A percentile compares a stretch with the other conserved stretches of the same genome.
Evolutionary conservation across 495 filamentous ascomycete genomes (phyloP).

Genomic region (Apiosordaria backusii): DNA sequence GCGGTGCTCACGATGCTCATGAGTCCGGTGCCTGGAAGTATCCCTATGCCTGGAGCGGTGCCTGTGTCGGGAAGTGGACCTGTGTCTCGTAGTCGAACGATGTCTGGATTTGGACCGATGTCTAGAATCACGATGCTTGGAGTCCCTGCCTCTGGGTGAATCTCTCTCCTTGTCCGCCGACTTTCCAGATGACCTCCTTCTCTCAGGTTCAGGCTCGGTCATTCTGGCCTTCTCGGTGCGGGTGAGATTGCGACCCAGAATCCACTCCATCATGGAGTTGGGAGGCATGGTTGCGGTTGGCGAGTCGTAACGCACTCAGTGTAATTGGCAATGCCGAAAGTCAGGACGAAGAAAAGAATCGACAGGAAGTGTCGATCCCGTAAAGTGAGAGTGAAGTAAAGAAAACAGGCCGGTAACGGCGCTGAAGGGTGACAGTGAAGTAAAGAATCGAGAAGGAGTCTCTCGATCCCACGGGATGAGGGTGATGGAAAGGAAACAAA

Average conservation of each 20-base stretch:
- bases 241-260: constrained; percentile 1
- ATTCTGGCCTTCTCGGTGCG: neutral
- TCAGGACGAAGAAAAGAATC: neutral
- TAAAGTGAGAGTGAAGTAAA: neutral
- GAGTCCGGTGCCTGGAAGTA: too few species aligned
- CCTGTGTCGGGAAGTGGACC: neutral
- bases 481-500: neutral
- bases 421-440: neutral
- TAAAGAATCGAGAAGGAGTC: neutral
- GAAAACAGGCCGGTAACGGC: neutral
- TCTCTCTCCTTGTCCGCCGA: neutral
- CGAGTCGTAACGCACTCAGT: neutral
- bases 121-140: neutral
- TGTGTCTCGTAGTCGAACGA: neutral
- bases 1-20: neutral
- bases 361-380: neutral
- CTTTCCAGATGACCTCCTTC: neutral
- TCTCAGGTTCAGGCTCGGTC: neutral
- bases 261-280: neutral
- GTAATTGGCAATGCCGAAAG: neutral
- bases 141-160: neutral
- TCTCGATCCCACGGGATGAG: neutral
- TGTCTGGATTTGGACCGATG: neutral
- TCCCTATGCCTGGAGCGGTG: neutral
- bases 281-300: neutral